Conservation (phyloP, 192 early-diverging fungal genomes). For the Backusella westeae region DNA sequence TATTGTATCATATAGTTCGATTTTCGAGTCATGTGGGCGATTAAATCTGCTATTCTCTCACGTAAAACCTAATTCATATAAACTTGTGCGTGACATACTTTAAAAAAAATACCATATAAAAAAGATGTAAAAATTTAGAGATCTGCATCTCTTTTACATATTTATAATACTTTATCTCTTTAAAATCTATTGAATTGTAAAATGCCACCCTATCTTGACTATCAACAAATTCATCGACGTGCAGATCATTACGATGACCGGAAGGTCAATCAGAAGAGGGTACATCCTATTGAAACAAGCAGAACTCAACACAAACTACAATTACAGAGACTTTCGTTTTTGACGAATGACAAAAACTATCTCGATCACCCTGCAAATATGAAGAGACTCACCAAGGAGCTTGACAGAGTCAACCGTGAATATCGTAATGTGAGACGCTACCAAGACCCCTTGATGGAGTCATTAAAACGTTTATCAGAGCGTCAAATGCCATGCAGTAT, state of each 20-base stretch:
- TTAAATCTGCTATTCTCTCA: neutral
- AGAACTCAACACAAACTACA: constrained; percentile 46
- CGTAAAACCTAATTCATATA: constrained; percentile 2
- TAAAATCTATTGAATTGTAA: neutral
- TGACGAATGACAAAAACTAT: constrained; percentile 41
- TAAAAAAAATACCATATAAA: neutral
- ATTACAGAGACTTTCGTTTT: constrained; percentile 40
- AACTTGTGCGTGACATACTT: neutral
- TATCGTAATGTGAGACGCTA: constrained; percentile 31
- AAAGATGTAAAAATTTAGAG: neutral
- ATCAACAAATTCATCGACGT: neutral
- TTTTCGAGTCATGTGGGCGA: neutral
- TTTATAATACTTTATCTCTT: neutral
- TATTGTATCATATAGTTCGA: neutral
- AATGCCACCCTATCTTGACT: neutral
- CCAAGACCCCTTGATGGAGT: constrained; percentile 40
- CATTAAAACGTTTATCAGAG: constrained; percentile 29
- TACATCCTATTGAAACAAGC: neutral
- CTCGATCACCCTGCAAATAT: constrained; percentile 41
- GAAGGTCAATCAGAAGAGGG: neutral
- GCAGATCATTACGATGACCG: neutral
- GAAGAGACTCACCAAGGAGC: constrained; percentile 39
- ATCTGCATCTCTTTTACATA: neutral
- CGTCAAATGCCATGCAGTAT: neutral
- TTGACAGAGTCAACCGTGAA: constrained; percentile 44